Conservation (phyloP, 108 stramenopile species). For the Thalassiosira profunda region DNA sequence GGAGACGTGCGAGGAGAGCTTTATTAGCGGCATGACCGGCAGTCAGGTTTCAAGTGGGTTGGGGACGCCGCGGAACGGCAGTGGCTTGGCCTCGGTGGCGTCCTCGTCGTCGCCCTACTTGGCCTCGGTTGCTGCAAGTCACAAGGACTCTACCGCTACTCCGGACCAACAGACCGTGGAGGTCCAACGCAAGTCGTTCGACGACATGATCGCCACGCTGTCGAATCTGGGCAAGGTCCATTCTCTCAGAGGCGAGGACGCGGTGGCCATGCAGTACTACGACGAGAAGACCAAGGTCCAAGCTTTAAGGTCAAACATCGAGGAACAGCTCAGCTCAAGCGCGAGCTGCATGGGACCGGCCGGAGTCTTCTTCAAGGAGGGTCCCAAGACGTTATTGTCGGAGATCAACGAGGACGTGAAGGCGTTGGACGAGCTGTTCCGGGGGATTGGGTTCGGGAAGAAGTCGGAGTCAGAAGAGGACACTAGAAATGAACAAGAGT, state of each 20-base stretch:
- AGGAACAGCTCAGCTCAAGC: constrained; percentile 30
- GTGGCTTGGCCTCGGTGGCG: background rate
- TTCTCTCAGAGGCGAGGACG: constrained; percentile 78
- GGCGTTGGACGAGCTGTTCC: constrained; percentile 83
- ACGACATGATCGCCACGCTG: constrained; percentile 70
- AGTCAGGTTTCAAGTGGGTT: no score
- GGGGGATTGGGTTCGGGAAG: constrained; percentile 78
- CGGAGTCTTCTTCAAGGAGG: constrained; percentile 35
- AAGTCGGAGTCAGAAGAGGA: constrained; percentile 8
- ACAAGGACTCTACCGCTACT: constrained; percentile 1
- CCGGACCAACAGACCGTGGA: constrained; percentile 15
- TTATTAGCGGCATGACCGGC: constrained; percentile 21
- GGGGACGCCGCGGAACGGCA: no score
- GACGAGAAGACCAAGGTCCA: constrained; percentile 75
- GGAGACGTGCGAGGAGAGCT: constrained; percentile 21
- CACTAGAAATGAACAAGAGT: constrained; percentile 16
- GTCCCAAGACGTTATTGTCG: constrained; percentile 62
- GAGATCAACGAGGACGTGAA: constrained; percentile 87
- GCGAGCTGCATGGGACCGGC: constrained; percentile 27
- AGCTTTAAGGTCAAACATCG: constrained; percentile 37
- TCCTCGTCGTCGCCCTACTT: constrained; percentile 10
- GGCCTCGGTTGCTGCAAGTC: background rate
- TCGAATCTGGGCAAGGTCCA: constrained; percentile 84
- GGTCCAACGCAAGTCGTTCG: constrained; percentile 55
- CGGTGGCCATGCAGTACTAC: constrained; percentile 79